These are phyloP conservation scores for Pseudoneurospora amorphoporcata DNA, from an alignment of 495 filamentous ascomycete genomes.

Conservation along the genomic window DNA sequence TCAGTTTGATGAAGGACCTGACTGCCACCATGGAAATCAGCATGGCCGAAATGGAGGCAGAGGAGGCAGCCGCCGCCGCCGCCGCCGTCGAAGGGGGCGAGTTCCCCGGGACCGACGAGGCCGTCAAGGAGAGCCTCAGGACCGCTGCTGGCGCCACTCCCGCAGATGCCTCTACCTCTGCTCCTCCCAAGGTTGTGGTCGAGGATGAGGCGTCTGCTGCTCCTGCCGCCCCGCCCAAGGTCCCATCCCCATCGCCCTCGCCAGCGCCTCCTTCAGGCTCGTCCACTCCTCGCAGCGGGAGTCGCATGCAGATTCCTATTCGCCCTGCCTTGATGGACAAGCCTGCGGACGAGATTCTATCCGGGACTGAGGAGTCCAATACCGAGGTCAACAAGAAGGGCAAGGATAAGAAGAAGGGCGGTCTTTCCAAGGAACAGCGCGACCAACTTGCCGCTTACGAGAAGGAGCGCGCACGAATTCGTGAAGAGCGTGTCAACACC, in stretches of 20 bases:
- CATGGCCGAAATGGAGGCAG: conserved; percentile 59
- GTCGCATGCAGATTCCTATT: conserved; percentile 49
- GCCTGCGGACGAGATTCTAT: conserved; percentile 73
- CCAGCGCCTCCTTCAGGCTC: conserved; percentile 47
- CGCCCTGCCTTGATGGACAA: conserved; percentile 82
- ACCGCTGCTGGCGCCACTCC: conserved; percentile 17
- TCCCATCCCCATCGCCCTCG: conserved; percentile 25
- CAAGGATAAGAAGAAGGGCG: conserved; percentile 69
- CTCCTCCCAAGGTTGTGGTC: conserved; percentile 30
- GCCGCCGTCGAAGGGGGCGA: conserved; percentile 27
- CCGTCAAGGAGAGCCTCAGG: conserved; percentile 38
- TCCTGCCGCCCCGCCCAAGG: conserved; percentile 9
- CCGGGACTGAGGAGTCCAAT: conserved; percentile 65
- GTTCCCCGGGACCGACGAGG: conserved; percentile 38
- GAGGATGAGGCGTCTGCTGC: conserved; percentile 28
- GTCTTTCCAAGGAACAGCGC: conserved; percentile 76
- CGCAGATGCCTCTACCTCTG: conserved; percentile 17
- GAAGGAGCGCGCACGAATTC: conserved; percentile 67
- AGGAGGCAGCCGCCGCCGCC: conserved; percentile 34
- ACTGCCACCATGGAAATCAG: conserved; percentile 88
- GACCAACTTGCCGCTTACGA: conserved; percentile 86
- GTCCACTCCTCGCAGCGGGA: conserved; percentile 43
- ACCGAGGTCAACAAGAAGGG: conserved; percentile 52
- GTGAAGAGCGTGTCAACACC: conserved; percentile 83
- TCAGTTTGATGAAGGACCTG: conserved; percentile 84